These are phyloP conservation scores for Pholiota conissans DNA, from an alignment of 768 basidiomycete species.

Conservation along the genomic window DNA sequence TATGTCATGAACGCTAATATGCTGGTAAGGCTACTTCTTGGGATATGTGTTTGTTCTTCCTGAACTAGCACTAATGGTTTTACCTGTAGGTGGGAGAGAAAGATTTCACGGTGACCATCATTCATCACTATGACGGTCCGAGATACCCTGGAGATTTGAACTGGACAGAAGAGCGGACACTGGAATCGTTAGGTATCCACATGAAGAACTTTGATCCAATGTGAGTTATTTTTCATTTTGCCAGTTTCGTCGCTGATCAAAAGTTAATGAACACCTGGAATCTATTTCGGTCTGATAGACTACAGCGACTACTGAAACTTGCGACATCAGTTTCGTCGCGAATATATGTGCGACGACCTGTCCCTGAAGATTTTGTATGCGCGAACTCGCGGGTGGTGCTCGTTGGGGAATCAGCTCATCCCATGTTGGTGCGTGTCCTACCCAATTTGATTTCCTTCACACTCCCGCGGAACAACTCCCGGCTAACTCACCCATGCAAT, in stretches of 20 bases:
- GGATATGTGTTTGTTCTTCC: not conserved
- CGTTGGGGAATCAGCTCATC: slow-evolving; percentile 59
- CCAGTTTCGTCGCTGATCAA: not conserved
- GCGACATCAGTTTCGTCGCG: slow-evolving; percentile 29
- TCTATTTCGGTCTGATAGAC: slow-evolving; percentile 17
- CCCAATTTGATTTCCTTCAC: not conserved
- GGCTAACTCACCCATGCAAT: not conserved
- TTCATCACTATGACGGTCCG: slow-evolving; percentile 22
- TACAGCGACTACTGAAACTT: slow-evolving; percentile 32
- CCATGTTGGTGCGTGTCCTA: slow-evolving; percentile 41
- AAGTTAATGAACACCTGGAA: not conserved
- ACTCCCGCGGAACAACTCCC: not conserved
- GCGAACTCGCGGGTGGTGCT: slow-evolving; percentile 42
- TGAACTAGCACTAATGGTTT: slow-evolving; percentile 1
- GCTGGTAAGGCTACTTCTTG: slow-evolving; percentile 19
- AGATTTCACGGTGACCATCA: slow-evolving; percentile 27
- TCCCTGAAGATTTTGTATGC: slow-evolving; percentile 51
- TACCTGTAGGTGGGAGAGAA: not conserved
- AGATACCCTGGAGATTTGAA: slow-evolving; percentile 23
- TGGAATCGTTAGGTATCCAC: slow-evolving; percentile 35
- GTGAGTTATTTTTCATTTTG: slow-evolving; percentile 19
- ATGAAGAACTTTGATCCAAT: slow-evolving; percentile 34
- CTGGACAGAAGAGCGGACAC: slow-evolving; percentile 30
- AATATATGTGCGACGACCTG: slow-evolving; percentile 20
- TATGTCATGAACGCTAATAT: slow-evolving; percentile 28